Conservation (phyloP, 148 eudicot genomes). For the Rhododendron henanense region DNA sequence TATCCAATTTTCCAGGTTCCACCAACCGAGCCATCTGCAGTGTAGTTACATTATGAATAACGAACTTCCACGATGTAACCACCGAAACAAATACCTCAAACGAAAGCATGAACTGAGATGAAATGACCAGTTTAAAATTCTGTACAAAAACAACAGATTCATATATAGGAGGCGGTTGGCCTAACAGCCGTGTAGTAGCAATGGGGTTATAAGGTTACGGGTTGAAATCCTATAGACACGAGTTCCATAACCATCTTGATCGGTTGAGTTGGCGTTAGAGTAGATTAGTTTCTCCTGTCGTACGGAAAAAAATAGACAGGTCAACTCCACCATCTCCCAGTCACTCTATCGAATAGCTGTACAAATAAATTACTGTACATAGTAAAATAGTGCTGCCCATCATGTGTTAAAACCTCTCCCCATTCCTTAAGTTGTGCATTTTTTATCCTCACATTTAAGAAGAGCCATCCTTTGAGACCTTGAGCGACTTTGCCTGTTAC, state of each 20-base stretch:
- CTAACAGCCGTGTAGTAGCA: not conserved
- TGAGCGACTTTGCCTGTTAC: conserved; percentile 69
- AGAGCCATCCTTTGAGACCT: conserved; percentile 67
- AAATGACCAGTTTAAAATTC: not conserved
- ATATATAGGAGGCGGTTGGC: not conserved
- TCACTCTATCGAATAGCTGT: conserved; percentile 57
- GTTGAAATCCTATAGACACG: not conserved
- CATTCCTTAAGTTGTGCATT: conserved; percentile 21
- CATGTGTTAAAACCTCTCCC: conserved; percentile 10
- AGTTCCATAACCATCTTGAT: not conserved
- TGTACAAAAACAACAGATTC: not conserved
- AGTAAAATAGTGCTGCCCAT: conserved; percentile 18
- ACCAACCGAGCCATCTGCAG: not conserved
- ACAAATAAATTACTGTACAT: conserved; percentile 54
- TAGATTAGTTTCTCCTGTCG: not conserved
- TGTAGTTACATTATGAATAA: conserved; percentile 20
- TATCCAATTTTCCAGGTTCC: not conserved
- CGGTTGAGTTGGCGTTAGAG: not conserved
- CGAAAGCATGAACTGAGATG: not conserved
- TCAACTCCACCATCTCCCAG: conserved; percentile 26
- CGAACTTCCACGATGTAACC: not conserved
- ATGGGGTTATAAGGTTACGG: not conserved
- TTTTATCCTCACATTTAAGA: conserved; percentile 50
- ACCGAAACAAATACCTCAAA: not conserved
- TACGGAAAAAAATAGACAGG: not conserved